These are phyloP conservation scores for Delitschia confertaspora DNA, from an alignment of 495 filamentous ascomycete species.

Conservation along the genomic window DNA sequence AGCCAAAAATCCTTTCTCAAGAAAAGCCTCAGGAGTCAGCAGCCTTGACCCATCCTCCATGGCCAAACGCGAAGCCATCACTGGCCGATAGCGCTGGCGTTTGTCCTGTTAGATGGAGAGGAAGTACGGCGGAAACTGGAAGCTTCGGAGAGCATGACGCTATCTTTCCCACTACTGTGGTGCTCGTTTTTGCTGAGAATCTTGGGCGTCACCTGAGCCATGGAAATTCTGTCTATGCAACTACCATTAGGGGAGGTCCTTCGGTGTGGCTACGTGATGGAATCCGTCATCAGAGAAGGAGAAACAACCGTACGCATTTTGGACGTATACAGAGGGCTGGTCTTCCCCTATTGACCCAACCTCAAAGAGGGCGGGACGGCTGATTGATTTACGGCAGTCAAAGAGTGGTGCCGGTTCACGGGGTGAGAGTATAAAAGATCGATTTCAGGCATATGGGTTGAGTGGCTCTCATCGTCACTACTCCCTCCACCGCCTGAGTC, in stretches of 20 bases:
- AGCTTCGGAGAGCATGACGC: slow-evolving; percentile 1
- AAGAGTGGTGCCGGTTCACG: no score
- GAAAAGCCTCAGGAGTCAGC: no score
- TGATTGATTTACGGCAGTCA: no score
- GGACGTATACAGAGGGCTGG: no score
- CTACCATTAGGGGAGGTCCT: background rate
- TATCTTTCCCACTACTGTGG: slow-evolving; percentile 7
- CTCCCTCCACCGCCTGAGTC: background rate
- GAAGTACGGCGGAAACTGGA: slow-evolving; percentile 11
- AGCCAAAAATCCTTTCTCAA: no score
- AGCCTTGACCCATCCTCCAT: no score
- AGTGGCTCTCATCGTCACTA: slow-evolving; percentile 13
- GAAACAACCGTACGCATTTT: slow-evolving; percentile 5
- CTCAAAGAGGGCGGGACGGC: no score
- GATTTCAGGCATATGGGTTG: slow-evolving; percentile 1
- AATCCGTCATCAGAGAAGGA: background rate
- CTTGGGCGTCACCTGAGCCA: background rate
- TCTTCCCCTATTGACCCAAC: no score
- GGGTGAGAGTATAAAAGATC: no score
- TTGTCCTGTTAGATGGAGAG: no score
- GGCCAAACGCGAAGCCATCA: no score
- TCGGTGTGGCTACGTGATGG: background rate
- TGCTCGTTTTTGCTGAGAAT: slow-evolving; percentile 10
- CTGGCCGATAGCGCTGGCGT: no score
- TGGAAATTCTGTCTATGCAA: background rate